Base-by-base conservation (phyloP, 306 rosid species). In the Astragalus membranaceus region DNA sequence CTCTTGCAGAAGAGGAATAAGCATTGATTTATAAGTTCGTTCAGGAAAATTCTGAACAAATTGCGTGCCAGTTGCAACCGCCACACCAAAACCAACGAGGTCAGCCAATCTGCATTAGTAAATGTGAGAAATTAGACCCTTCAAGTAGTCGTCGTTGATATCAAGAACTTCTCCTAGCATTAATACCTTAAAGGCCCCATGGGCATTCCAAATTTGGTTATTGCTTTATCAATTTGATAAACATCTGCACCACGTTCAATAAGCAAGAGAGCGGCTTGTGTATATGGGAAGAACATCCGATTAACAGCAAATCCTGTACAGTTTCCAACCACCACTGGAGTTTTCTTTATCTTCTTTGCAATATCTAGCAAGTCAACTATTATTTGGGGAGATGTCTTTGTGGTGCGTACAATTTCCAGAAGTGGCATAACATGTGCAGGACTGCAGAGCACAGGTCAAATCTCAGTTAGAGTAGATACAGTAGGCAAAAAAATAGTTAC, bases 371-470 rank as follows among this genome's bases (percentile, higher is more conserved):
- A 72, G 75, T 94, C 97, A 77, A 94, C 95, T 64, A 94, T 86
- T 42, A 83, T 79, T 82, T 89, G 99, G 12, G 99, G 83, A 80
- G 96, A 84, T 16, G 99, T 94, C 70, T 70, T 77, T 63, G 85
- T 78, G 8, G 99, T 94, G 17, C 91, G 95, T 17, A 94, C 92
- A 83, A 94, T 82, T 85, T 94, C 99, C 84, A 94, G 64, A 75
- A 94, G 97, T 33, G 99, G 99, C 96, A 94, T 94, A 79, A 94
- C 73, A 72, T 91, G 97, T 35, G 97, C 99, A 5, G 99, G 99
- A 74, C 99, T 94, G 87, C 76, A 82, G 75, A 81, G 72, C 75
- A 80, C 60, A 69, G 68, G 56, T 75, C 51, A 65, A 26, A 58
- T 72, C 50, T 48, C 26, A 47, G 72, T 70, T 56, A 69, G 78